Evolutionary conservation across 2,329 filamentous ascomycete species (phyloP), one percentile per base, ranked within the genome.

Genomic region (Cladophialophora bantiana): DNA sequence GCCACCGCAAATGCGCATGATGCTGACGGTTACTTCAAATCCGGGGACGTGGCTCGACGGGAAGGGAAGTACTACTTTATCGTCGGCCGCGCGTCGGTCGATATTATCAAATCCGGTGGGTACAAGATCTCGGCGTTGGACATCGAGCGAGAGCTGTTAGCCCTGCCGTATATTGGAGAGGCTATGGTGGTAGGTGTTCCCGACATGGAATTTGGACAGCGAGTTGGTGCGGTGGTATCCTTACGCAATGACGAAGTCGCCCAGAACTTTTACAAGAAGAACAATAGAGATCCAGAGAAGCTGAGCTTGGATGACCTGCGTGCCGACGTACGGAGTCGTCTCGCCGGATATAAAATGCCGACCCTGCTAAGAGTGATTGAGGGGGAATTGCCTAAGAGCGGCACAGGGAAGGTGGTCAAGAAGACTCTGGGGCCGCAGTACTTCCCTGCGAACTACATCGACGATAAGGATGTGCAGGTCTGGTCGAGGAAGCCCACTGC

Each of bases 91-190:
- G 81, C 80, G 3, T 81, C 78, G 18, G 75, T 83, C 10, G 82
- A 84, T 67, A 83, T 85, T 36, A 82, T 85, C 70, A 84, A 85
- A 67, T 81, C 78, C 7, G 82, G 82, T 4, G 83, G 83, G 0
- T 84, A 84, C 72, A 84, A 84, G 74, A 82, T 84, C 59, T 82
- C 79, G 0, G 82, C 82, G 2, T 74, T 84, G 3, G 83, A 84
- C 48, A 81, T 84, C 50, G 83, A 84, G 73, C 75, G 82, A 10
- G 81, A 84, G 69, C 76, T 84, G 32, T 73, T 84, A 18, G 76
- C 77, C 0, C 69, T 84, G 60, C 78, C 79, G 1, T 83, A 84
- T 61, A 75, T 84, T 35, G 74, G 77, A 18, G 83, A 85, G 73
- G 81, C 78, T 6, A 82, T 83, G 79, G 80, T 84, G 1, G 81